phyloP scores from a whole-genome alignment of 192 early-diverging fungal species.

The Rhizophagus prolifer region DNA sequence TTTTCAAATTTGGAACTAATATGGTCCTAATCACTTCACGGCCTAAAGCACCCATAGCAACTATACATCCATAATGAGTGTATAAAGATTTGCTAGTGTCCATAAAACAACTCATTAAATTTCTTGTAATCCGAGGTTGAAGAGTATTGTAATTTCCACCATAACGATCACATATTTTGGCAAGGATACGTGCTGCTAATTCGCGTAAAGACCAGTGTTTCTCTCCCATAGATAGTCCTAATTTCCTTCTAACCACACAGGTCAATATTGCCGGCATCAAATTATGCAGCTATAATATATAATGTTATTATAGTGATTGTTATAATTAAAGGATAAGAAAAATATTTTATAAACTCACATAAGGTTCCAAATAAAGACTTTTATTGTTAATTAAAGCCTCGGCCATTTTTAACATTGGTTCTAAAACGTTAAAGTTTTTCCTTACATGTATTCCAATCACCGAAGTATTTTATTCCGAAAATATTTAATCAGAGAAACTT shows the following conservation, averaged over 20 bases:
- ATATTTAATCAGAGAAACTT: not conserved
- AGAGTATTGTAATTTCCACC: slow-evolving; percentile 81
- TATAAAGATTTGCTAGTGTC: slow-evolving; percentile 80
- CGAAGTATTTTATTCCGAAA: not conserved
- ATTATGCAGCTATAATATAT: slow-evolving; percentile 79
- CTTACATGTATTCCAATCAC: slow-evolving; percentile 72
- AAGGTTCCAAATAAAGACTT: slow-evolving; percentile 90
- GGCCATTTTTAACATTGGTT: slow-evolving; percentile 78
- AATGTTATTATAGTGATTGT: not conserved
- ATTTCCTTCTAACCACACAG: slow-evolving; percentile 82
- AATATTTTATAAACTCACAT: slow-evolving; percentile 55
- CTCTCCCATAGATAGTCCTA: slow-evolving; percentile 69
- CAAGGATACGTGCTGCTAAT: slow-evolving; percentile 70
- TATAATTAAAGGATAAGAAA: not conserved
- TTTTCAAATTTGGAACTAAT: slow-evolving; percentile 73
- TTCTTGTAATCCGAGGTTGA: slow-evolving; percentile 86
- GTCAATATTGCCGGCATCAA: slow-evolving; percentile 91
- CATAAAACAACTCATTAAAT: slow-evolving; percentile 84
- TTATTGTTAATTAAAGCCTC: slow-evolving; percentile 81
- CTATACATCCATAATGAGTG: slow-evolving; percentile 88
- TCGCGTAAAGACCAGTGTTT: slow-evolving; percentile 85
- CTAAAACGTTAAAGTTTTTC: slow-evolving; percentile 66
- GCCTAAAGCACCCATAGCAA: slow-evolving; percentile 75
- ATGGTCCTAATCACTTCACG: slow-evolving; percentile 74
- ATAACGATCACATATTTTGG: slow-evolving; percentile 75